Percentiles rank a stretch among this genome's conserved stretches.
These are phyloP conservation scores for Hygrophorus russula DNA, from an alignment of 768 basidiomycete genomes.

Conservation along the genomic window DNA sequence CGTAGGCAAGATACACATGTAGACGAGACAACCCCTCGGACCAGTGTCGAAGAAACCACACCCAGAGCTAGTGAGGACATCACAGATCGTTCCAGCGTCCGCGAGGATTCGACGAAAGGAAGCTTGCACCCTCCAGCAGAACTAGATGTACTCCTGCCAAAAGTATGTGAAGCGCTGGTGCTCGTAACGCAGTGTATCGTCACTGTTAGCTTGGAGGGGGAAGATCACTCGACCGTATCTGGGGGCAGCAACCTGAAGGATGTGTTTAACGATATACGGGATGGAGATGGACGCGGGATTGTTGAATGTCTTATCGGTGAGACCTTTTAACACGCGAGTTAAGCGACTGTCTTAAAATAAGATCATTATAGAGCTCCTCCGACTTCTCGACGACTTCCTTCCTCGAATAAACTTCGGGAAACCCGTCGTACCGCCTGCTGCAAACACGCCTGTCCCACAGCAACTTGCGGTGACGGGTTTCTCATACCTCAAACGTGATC, in stretches of 20 bases:
- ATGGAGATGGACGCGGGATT: slow-evolving; percentile 27
- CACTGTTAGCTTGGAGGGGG: slow-evolving; percentile 47
- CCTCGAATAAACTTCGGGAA: slow-evolving; percentile 79
- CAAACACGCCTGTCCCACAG: slow-evolving; percentile 16
- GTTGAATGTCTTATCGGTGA: slow-evolving; percentile 50
- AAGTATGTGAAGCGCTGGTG: slow-evolving; percentile 72
- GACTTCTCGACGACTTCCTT: slow-evolving; percentile 67
- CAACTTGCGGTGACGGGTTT: slow-evolving; percentile 48
- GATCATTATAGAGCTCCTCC: slow-evolving; percentile 47
- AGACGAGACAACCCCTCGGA: too few relatives aligned
- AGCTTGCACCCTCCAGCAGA: slow-evolving; percentile 19
- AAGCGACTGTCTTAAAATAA: neutral
- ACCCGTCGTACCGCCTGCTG: slow-evolving; percentile 25
- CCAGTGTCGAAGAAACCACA: too few relatives aligned
- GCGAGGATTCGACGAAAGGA: neutral
- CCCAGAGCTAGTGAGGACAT: too few relatives aligned
- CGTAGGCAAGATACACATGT: too few relatives aligned
- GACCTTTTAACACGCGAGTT: slow-evolving; percentile 12
- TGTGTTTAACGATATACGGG: slow-evolving; percentile 32
- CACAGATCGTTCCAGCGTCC: too few relatives aligned
- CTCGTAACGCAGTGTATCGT: slow-evolving; percentile 68
- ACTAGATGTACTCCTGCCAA: slow-evolving; percentile 63
- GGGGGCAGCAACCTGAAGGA: slow-evolving; percentile 21
- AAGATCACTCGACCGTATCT: slow-evolving; percentile 15
- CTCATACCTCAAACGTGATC: slow-evolving; percentile 76